Evolutionary conservation across 2,329 filamentous ascomycete species (phyloP), one percentile per base, ranked within the genome.

Genomic region (Juglanconis sp.): DNA sequence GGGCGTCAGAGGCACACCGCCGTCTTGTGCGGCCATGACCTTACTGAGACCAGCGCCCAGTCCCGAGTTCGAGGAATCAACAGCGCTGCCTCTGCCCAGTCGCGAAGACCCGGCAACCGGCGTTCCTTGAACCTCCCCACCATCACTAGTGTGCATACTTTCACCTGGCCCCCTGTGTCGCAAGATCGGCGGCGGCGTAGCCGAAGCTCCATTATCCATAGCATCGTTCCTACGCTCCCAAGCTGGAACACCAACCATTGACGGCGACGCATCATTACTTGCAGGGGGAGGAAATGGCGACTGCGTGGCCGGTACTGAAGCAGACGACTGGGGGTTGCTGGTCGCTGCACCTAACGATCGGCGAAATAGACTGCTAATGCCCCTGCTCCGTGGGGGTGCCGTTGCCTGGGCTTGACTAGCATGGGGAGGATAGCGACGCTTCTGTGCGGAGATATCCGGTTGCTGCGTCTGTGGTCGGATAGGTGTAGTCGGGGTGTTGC

Each of bases 381-480:
- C 56, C 35, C 56, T 57, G 24, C 53, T 57, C 17, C 54, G 57
- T 49, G 62, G 56, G 47, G 61, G 63, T 15, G 53, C 17, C 57
- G 61, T 50, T 47, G 56, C 17, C 53, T 72, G 69, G 5, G 76
- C 72, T 8, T 63, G 57, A 11, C 66, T 68, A 1, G 62, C 65
- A 15, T 56, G 61, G 5, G 60, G 63, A 9, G 57, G 64, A 10
- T 65, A 61, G 48, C 51, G 64, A 7, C 70, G 63, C 38, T 67
- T 67, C 36, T 69, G 70, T 4, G 66, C 58, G 17, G 56, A 15
- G 10, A 71, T 71, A 4, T 74, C 73, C 9, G 62, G 40, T 71
- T 77, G 50, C 69, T 71, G 44, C 67, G 67, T 40, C 69, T 49
- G 13, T 48, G 60, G 46, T 60, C 8, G 67, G 60, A 54, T 48